These are phyloP conservation scores for Oryza punctata DNA, from an alignment of 176 grass and related monocot genomes.

Conservation along the genomic window DNA sequence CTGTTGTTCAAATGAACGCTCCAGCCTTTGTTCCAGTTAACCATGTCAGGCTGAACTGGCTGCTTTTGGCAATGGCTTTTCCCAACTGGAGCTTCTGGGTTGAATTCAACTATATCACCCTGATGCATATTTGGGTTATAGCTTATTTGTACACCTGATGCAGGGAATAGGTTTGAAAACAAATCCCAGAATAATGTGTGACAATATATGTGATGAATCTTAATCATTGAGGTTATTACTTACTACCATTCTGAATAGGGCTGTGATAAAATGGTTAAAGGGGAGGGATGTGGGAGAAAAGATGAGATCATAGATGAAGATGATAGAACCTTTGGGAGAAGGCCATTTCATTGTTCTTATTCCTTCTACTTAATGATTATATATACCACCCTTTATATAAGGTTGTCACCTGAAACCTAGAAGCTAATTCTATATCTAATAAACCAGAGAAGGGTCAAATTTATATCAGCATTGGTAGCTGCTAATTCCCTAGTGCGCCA, in stretches of 20 bases:
- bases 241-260: background rate
- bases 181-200: background rate
- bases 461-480: background rate
- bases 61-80: background rate
- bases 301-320: background rate
- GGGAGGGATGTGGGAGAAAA: background rate
- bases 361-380: background rate
- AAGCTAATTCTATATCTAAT: background rate
- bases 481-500: background rate
- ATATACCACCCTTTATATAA: background rate
- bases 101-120: background rate
- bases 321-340: background rate
- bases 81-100: background rate
- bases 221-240: background rate
- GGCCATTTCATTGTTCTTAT: background rate
- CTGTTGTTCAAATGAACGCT: too few relatives aligned
- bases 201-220: background rate
- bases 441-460: background rate
- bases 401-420: background rate
- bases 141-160: background rate
- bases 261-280: background rate
- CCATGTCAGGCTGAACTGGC: background rate
- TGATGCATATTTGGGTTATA: background rate
- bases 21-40: background rate
- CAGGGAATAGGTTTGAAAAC: background rate